These are phyloP conservation scores for Stagonosporopsis cucurbitacearum DNA, from an alignment of 2,329 filamentous ascomycete species.

Conservation along the genomic window DNA sequence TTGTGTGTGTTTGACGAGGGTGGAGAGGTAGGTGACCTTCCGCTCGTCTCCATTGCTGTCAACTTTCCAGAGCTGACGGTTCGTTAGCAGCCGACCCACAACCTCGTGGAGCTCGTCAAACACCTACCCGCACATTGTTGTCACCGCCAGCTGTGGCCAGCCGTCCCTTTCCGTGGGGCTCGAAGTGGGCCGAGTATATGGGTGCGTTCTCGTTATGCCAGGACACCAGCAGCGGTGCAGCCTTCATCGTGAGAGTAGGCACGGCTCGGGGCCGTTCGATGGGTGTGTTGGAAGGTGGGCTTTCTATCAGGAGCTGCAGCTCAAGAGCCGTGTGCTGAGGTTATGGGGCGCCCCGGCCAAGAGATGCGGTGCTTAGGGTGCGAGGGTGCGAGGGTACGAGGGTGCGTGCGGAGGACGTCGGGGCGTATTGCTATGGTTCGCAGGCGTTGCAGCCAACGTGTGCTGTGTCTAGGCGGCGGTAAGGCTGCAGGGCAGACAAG, in stretches of 20 bases:
- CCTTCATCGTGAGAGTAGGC: conserved; percentile 73
- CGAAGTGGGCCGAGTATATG: conserved; percentile 97
- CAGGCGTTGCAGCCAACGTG: conserved; percentile 10
- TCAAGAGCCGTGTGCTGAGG: conserved; percentile 10
- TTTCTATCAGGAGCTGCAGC: conserved; percentile 5
- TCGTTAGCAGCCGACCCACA: conserved; percentile 45
- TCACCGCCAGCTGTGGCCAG: conserved; percentile 94
- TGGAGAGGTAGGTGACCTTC: conserved; percentile 90
- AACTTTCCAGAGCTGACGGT: conserved; percentile 81
- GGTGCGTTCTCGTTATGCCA: conserved; percentile 98
- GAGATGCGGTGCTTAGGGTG: conserved; percentile 15
- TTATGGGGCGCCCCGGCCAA: conserved; percentile 15
- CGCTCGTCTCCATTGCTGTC: conserved; percentile 84
- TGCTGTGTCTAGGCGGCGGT: not conserved
- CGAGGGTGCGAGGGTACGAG: conserved; percentile 16
- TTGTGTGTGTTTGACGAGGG: conserved; percentile 91
- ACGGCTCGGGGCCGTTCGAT: conserved; percentile 32
- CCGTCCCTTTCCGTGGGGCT: conserved; percentile 87
- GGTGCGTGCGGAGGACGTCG: conserved; percentile 21
- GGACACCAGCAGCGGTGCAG: conserved; percentile 92
- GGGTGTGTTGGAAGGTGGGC: not conserved
- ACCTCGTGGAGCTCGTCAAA: not conserved
- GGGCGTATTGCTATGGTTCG: conserved; percentile 17
- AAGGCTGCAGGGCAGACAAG: not conserved
- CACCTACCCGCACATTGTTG: conserved; percentile 87